Percentiles rank a stretch among this genome's conserved stretches.
These are phyloP conservation scores for Tolypocladium ovalisporum DNA, from an alignment of 2,329 filamentous ascomycete species.

Conservation along the genomic window DNA sequence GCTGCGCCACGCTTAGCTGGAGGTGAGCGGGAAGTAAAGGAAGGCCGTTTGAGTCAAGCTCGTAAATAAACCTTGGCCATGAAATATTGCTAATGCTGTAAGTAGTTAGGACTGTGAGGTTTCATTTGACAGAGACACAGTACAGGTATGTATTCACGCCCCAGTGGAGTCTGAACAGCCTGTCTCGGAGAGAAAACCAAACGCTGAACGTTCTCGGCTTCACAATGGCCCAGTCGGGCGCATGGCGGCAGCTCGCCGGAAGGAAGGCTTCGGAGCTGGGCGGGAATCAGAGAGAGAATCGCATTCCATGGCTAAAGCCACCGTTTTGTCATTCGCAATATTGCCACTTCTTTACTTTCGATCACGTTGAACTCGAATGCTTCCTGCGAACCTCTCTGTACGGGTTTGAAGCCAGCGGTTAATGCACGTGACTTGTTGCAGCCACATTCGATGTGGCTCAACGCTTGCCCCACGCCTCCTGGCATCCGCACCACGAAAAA, in stretches of 20 bases:
- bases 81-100: too few species aligned
- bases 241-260: not conserved
- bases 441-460: constrained; percentile 15
- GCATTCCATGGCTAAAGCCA: not conserved
- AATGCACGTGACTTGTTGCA: constrained; percentile 14
- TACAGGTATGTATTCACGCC: not conserved
- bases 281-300: not conserved
- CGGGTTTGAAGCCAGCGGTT: not conserved
- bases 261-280: too few species aligned
- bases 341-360: not conserved
- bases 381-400: not conserved
- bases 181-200: not conserved
- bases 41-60: not conserved
- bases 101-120: not conserved
- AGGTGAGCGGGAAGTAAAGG: not conserved
- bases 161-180: too few species aligned
- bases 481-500: constrained; percentile 30
- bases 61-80: not conserved
- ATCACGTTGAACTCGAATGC: not conserved
- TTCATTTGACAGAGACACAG: not conserved
- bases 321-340: not conserved
- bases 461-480: constrained; percentile 20
- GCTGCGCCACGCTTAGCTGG: constrained; percentile 24
- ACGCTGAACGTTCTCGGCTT: not conserved
- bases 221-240: not conserved